Evolutionary conservation across 2,329 filamentous ascomycete species (phyloP), one percentile per base, ranked within the genome.

Genomic region (Colletotrichum filicis): DNA sequence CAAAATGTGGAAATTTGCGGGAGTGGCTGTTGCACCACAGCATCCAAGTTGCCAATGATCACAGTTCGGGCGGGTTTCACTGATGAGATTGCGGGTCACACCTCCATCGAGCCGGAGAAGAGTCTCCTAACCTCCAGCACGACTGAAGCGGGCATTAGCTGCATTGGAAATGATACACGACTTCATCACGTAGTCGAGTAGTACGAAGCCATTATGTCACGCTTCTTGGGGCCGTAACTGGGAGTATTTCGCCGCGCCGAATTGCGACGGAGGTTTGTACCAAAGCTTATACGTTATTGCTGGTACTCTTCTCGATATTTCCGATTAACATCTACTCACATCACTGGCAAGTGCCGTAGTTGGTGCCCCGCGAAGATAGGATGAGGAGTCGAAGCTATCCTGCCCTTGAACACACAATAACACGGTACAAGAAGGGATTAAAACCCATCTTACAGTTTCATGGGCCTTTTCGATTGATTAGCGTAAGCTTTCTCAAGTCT

Each of bases 1-100:
- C 37, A 5, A 69, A 53, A 42, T 65, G 60, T 69, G 67, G 60
- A 9, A 22, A 65, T 58, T 58, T 16, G 30, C 6, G 26, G 22
- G 19, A 64, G 52, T 16, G 8, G 16, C 5, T 16, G n/a, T 28
- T 12, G 19, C 16, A 19, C 8, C 19, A 9, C 19, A 49, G 19
- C 19, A 19, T n/a, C 2, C 19, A 22, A 11, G 3, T 49, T 49
- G 16, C 42, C 19, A 22, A 49, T 49, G 3, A 49, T 49, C 42
- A 49, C 42, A 9, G 4, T 3, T 22, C 16, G 42, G 8, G 42
- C 42, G 16, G 8, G 19, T 49, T 49, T 49, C 19, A 9, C 16
- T n/a, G 42, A 49, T 5, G 37, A 49, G 42, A 22, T n/a, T 49
- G 19, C 19, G 42, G 42, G 42, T 22, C 42, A 22, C 42, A 19